Base-by-base conservation (phyloP, 129 eudicot species). In the Helianthus tuberosus region DNA sequence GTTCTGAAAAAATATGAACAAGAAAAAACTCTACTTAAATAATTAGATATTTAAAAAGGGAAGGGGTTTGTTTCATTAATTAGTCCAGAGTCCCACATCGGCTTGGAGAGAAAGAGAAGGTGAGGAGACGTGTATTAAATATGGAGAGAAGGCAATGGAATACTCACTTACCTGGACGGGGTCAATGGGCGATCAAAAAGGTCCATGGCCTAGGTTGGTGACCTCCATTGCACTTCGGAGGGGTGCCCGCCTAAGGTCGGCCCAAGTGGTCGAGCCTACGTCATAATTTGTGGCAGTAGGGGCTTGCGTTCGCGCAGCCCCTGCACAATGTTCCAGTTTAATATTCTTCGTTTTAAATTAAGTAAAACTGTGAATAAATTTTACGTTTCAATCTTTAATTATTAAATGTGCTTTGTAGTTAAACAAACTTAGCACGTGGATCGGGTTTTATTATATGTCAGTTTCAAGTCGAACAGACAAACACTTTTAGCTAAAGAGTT, bases 271-370 rank as follows among this genome's bases (percentile, higher is more conserved):
- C 68, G 85, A 84, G 83, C 78, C 83, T 80, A 77, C 81, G 72
- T 86, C 86, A 78, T 81, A 82, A 82, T 86, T 86, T 85, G 84
- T 82, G 80, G 15, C 17, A 79, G 85, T 39, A 69, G 88, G 81
- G 85, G 91, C 88, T 62, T 86, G 91, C 75, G 86, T 86, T 80
- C 86, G 86, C 88, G 86, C 88, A 71, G 88, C 87, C 83, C 62
- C 79, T 78, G 36, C 64, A 17, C 47, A 43, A 43, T 20, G n/a
- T n/a, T n/a, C n/a, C n/a, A n/a, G n/a, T n/a, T n/a, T n/a, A n/a
- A n/a, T n/a, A n/a, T n/a, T n/a, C n/a, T n/a, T n/a, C n/a, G n/a
- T n/a, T n/a, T n/a, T n/a, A n/a, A n/a, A n/a, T n/a, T n/a, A n/a
- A n/a, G n/a, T n/a, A n/a, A n/a, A n/a, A n/a, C n/a, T n/a, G n/a